Percentiles rank a stretch among this genome's conserved stretches.
Evolutionary conservation across 2,329 filamentous ascomycete species (phyloP).

Genomic region (Helminthosporium solani): DNA sequence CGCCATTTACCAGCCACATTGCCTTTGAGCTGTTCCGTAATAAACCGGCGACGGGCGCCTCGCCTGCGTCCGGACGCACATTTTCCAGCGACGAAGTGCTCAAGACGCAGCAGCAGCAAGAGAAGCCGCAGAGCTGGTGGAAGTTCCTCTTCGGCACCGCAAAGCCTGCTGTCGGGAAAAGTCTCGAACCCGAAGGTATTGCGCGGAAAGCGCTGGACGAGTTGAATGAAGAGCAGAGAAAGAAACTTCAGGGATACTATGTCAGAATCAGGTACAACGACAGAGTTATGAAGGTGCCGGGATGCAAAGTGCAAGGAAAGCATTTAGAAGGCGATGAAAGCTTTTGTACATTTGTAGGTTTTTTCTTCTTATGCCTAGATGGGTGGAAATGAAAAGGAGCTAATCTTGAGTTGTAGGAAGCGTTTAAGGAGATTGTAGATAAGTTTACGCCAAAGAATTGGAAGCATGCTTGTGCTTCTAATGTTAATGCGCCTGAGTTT

Average conservation of each 20-base stretch:
- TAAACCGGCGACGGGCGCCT: conserved; percentile 20
- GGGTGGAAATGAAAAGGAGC: neutral
- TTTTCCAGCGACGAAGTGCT: conserved; percentile 3
- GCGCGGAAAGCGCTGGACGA: conserved; percentile 60
- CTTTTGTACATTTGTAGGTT: conserved; percentile 80
- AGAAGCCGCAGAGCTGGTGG: conserved; percentile 39
- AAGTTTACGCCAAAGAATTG: conserved; percentile 83
- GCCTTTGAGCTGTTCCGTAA: conserved; percentile 85
- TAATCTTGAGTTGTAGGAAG: conserved; percentile 55
- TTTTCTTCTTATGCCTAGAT: neutral
- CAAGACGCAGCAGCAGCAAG: conserved; percentile 1
- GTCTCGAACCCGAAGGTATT: conserved; percentile 47
- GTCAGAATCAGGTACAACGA: conserved; percentile 94
- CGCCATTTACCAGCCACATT: conserved; percentile 88
- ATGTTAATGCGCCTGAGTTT: conserved; percentile 57
- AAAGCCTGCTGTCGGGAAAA: conserved; percentile 3
- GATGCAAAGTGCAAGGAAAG: conserved; percentile 73
- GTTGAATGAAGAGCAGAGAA: conserved; percentile 59
- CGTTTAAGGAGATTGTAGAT: conserved; percentile 91
- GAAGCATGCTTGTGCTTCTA: conserved; percentile 62
- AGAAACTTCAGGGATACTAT: conserved; percentile 71
- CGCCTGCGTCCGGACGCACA: neutral
- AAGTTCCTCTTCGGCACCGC: conserved; percentile 37
- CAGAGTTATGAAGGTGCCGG: conserved; percentile 74
- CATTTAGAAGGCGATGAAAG: conserved; percentile 84